Evolutionary conservation across 257 asterid genomes (phyloP), one percentile per base, ranked within the genome.

Genomic region (Solanum chiquidenum): DNA sequence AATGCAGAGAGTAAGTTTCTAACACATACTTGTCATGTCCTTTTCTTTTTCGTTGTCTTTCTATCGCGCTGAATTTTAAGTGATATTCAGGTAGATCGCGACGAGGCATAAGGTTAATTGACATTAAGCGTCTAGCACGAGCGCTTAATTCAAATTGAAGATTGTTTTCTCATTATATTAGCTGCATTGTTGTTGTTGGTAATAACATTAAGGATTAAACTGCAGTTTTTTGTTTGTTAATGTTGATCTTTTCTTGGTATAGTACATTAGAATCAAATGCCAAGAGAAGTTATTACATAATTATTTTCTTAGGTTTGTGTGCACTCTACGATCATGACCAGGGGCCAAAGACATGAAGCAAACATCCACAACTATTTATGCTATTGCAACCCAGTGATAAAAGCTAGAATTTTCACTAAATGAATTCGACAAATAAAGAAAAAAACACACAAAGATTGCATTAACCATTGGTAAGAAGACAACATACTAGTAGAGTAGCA

Each of bases 111-210:
- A 83, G 92, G 82, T 84, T 90, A 37, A 52, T 86, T 84, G 92
- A 92, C 31, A 66, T 92, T 2, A 92, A 90, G 75, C 89, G 90
- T 74, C 88, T 92, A 23, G 90, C 91, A 1, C 90, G 94, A 72
- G 79, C 90, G 9, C 90, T 92, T 34, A 62, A 85, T 80, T 62
- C 85, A 80, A 46, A 29, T 18, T 80, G 69, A 80, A 80, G 66
- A 46, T 25, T 52, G 62, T 40, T 79, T 25, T 42, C 37, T 25
- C 37, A 40, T 42, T 42, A 79, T 27, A 4, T 27, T 77, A 79
- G 85, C 38, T 79, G 64, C 84, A 42, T 79, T 42, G 27, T 79
- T 44, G 85, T 44, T 44, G 85, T 75, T 75, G 34, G 83, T 75
- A 75, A 75, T 75, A 6, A 12, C 55, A 21, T 38, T 1, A 23